phyloP scores from a whole-genome alignment of 768 basidiomycete species.

The Dioszegia aurantiaca region DNA sequence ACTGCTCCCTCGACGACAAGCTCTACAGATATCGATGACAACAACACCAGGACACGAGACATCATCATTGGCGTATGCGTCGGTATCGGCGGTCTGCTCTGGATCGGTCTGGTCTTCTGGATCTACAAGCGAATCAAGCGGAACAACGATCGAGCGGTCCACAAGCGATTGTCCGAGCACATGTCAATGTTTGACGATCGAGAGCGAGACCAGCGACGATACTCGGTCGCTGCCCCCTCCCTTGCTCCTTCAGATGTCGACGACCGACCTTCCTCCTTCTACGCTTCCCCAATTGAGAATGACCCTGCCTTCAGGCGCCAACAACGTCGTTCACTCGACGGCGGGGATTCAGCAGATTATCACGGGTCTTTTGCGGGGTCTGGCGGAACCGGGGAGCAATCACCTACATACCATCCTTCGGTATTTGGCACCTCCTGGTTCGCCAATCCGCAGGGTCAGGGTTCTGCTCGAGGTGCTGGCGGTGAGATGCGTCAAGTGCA shows the following conservation, averaged over 20 bases:
- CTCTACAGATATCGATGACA: constrained; percentile 14
- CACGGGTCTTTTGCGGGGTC: constrained; percentile 10
- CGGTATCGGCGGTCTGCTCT: constrained; percentile 72
- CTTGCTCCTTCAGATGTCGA: constrained; percentile 50
- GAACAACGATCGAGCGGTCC: constrained; percentile 63
- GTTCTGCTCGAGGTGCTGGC: neutral
- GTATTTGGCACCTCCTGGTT: constrained; percentile 32
- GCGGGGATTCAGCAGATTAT: constrained; percentile 5
- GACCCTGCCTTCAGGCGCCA: constrained; percentile 32
- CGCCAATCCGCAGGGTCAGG: constrained; percentile 24
- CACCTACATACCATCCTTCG: constrained; percentile 29
- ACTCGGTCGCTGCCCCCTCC: constrained; percentile 30
- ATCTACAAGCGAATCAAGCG: constrained; percentile 67
- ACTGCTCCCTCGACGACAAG: constrained; percentile 20
- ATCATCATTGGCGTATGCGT: constrained; percentile 89
- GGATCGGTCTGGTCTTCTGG: constrained; percentile 70
- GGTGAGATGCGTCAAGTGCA: constrained; percentile 25
- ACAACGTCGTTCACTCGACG: constrained; percentile 17
- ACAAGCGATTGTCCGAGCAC: constrained; percentile 67
- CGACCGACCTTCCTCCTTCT: constrained; percentile 49
- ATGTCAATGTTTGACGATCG: constrained; percentile 46
- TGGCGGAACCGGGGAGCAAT: constrained; percentile 17
- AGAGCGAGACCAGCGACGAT: constrained; percentile 22
- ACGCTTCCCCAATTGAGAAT: constrained; percentile 49
- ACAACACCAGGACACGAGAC: constrained; percentile 60